Percentiles rank a stretch among this genome's conserved stretches.
phyloP scores from a whole-genome alignment of 495 filamentous ascomycete genomes.

The Aspergillus diversus region DNA sequence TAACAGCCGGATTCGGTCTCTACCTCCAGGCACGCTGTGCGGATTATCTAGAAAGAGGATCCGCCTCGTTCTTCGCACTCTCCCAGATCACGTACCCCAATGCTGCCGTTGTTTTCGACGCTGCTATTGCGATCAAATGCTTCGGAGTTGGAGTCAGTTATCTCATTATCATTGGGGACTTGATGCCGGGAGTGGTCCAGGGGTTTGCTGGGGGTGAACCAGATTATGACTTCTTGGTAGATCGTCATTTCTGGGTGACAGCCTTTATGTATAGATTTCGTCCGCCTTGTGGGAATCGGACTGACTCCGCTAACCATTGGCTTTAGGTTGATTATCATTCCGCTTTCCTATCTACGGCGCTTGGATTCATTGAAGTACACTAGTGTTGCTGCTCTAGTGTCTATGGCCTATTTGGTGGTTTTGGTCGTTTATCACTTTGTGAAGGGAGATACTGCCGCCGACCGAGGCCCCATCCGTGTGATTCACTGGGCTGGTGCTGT shows the following conservation, averaged over 20 bases:
- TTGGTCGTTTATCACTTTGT: slow-evolving; percentile 89
- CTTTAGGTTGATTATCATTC: slow-evolving; percentile 85
- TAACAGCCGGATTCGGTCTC: slow-evolving; percentile 87
- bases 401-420: slow-evolving; percentile 91
- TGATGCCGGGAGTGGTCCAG: slow-evolving; percentile 92
- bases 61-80: slow-evolving; percentile 84
- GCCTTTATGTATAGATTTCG: slow-evolving; percentile 74
- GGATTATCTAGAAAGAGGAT: slow-evolving; percentile 85
- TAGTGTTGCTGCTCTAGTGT: slow-evolving; percentile 85
- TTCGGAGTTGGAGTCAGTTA: slow-evolving; percentile 97
- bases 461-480: slow-evolving; percentile 72
- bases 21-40: slow-evolving; percentile 94
- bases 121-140: slow-evolving; percentile 95
- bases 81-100: slow-evolving; percentile 97
- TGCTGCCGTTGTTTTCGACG: slow-evolving; percentile 93
- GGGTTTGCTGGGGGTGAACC: slow-evolving; percentile 68
- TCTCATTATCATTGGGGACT: slow-evolving; percentile 95
- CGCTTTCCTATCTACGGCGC: slow-evolving; percentile 85
- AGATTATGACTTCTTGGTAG: slow-evolving; percentile 71
- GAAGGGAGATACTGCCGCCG: slow-evolving; percentile 72
- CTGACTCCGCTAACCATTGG: slow-evolving; percentile 23
- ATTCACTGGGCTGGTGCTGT: slow-evolving; percentile 79
- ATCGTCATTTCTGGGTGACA: slow-evolving; percentile 97
- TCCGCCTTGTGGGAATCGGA: neutral
- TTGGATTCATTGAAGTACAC: slow-evolving; percentile 98